These are phyloP conservation scores for Erysiphe neolycopersici DNA, from an alignment of 2,329 filamentous ascomycete species.

Conservation along the genomic window DNA sequence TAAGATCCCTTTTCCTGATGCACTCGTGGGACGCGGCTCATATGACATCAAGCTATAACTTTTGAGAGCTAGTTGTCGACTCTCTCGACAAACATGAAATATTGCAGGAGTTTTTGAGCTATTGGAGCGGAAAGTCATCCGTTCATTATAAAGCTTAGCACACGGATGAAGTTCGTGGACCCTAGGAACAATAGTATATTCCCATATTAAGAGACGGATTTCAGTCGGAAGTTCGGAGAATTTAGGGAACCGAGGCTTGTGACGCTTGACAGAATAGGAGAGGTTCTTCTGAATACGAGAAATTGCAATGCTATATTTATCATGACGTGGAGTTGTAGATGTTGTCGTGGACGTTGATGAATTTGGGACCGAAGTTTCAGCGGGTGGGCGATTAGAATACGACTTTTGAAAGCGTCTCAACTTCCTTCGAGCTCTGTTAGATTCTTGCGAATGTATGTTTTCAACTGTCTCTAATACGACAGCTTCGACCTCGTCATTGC, in stretches of 20 bases:
- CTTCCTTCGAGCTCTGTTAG: no score
- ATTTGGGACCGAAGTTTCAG: no score
- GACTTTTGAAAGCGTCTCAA: no score
- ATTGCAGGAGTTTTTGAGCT: slow-evolving; percentile 8
- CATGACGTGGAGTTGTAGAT: no score
- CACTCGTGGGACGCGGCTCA: slow-evolving; percentile 3
- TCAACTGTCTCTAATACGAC: no score
- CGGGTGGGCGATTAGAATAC: no score
- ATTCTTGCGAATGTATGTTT: no score
- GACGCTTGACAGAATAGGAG: slow-evolving; percentile 3
- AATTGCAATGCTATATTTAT: not conserved
- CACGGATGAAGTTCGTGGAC: slow-evolving; percentile 13
- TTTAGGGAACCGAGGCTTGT: slow-evolving; percentile 3
- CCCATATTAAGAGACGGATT: slow-evolving; percentile 11
- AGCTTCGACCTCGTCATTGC: no score
- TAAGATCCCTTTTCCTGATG: slow-evolving; percentile 9
- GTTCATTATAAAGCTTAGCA: slow-evolving; percentile 11
- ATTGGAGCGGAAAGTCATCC: slow-evolving; percentile 13
- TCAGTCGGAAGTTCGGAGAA: slow-evolving; percentile 9
- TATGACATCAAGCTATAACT: slow-evolving; percentile 10
- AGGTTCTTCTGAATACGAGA: slow-evolving; percentile 1
- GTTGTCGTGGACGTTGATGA: no score
- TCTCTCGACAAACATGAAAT: slow-evolving; percentile 9
- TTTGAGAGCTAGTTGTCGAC: slow-evolving; percentile 7
- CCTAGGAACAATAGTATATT: slow-evolving; percentile 6